Evolutionary conservation across 1,284 basidiomycete species (phyloP), one percentile per base, ranked within the genome.

Genomic region (Ustilago esculenta): DNA sequence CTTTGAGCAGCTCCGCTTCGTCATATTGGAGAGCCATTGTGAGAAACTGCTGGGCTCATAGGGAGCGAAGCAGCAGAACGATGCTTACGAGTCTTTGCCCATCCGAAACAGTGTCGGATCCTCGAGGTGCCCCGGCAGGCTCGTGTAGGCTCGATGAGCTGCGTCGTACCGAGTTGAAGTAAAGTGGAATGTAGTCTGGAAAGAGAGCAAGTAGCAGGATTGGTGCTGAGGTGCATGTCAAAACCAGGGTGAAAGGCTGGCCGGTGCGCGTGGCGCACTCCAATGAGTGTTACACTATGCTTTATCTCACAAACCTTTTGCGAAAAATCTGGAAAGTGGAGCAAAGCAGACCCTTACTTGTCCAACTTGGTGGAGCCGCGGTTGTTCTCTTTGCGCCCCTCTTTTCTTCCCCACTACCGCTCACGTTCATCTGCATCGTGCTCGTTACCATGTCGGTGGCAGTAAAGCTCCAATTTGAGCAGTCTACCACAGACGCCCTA

Each of bases 1-100:
- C 76, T 54, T 83, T 81, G 23, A 84, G 73, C 47, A 84, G 76
- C 71, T 73, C 73, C 33, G 72, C 73, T 51, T 81, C 80, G 56
- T 76, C 73, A 29, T 70, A 54, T 32, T 73, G 67, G n/a, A 81
- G 69, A 23, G 51, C 54, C 65, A 73, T 71, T 27, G 56, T 39
- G 40, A 17, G 17, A 10, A 21, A 24, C n/a, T 25, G 30, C 17
- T 6, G 14, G 12, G 27, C 23, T 21, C 3, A 23, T 27, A 45
- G 29, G 21, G 21, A 37, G 25, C 24, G 8, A 21, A 3, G 32
- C 34, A 29, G 27, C 27, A 29, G n/a, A n/a, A n/a, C n/a, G 33
- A 35, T n/a, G 15, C n/a, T 35, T 35, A 35, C 6, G 9, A 17
- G 9, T 35, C 8, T 35, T n/a, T 6, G 33, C 6, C 33, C 33